Base-by-base conservation (phyloP, 208 protist species). In the Herpetomonas muscarum region DNA sequence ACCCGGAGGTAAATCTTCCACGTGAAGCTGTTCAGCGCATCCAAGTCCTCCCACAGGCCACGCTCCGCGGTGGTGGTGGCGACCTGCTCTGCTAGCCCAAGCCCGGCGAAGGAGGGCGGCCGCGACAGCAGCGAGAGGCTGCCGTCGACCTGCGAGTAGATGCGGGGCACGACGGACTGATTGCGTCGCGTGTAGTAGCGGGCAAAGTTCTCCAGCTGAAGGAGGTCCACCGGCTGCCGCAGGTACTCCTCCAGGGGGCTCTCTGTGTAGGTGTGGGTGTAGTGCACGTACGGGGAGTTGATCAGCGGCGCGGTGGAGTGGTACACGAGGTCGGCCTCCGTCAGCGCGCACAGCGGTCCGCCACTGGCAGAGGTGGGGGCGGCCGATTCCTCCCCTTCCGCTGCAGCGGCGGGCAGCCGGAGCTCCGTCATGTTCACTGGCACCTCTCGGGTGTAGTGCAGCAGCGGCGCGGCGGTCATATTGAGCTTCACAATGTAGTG, bases 391-490 rank as follows among this genome's bases (percentile, higher is more conserved):
- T n/a, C n/a, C n/a, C n/a, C n/a, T n/a, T n/a, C n/a, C n/a, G n/a
- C n/a, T n/a, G n/a, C n/a, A n/a, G n/a, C n/a, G n/a, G n/a, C n/a
- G n/a, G n/a, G n/a, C n/a, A n/a, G n/a, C n/a, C n/a, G n/a, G n/a
- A n/a, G n/a, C n/a, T n/a, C 30, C 24, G 32, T 44, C 25, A 22
- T 46, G 28, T 67, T 55, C 22, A 39, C 44, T 24, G 32, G 34
- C 22, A 55, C 39, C 0, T 31, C 7, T 12, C 66, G 60, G 9
- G 55, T 21, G 56, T 74, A 93, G 4, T 41, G 55, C 53, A 93
- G 50, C 25, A 90, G 76, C 19, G 87, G 76, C 3, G 78, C 87
- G 0, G 78, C 76, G 17, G 81, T 87, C 80, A 87, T 79, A 31
- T 83, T 72, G 9, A 90, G n/a, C 55, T 61, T 75, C 12, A 81